phyloP scores from a whole-genome alignment of 139 green algal species.

The Chlorella sorokiniana region DNA sequence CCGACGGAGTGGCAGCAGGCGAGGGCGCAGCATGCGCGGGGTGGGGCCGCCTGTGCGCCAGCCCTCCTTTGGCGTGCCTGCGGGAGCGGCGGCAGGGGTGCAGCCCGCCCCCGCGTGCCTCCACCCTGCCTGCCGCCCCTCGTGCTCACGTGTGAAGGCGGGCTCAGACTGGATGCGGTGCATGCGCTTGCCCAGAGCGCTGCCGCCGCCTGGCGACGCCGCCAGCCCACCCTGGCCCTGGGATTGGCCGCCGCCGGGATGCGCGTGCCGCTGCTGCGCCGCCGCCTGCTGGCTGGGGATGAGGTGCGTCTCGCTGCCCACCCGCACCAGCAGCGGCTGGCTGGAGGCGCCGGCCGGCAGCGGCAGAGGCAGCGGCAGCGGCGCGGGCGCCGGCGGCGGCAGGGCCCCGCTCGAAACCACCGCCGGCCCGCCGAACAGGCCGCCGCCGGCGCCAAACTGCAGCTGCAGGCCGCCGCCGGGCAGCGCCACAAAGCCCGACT shows the following conservation, averaged over 20 bases:
- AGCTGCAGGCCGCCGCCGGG: conserved; percentile 19
- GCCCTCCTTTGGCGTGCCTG: too few species aligned
- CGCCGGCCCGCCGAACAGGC: neutral
- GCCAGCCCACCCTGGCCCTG: too few species aligned
- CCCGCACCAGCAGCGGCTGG: conserved; percentile 56
- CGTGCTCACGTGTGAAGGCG: conserved; percentile 2
- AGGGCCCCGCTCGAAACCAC: conserved; percentile 24
- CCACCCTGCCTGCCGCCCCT: too few species aligned
- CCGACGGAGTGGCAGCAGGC: neutral
- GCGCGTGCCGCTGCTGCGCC: neutral
- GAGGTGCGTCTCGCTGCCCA: conserved; percentile 65
- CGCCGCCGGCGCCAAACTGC: conserved; percentile 18
- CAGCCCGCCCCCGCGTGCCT: too few species aligned
- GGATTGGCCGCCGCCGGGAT: neutral
- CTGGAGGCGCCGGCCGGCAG: neutral
- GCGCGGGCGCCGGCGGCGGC: neutral
- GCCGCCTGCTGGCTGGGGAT: conserved; percentile 37
- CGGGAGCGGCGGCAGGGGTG: too few species aligned
- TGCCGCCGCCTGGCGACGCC: too few species aligned
- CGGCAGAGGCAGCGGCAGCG: neutral
- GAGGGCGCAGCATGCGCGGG: neutral
- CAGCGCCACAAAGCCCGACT: conserved; percentile 6
- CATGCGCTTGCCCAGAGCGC: conserved; percentile 41
- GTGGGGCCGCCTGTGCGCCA: too few species aligned
- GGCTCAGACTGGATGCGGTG: conserved; percentile 41